phyloP scores from a whole-genome alignment of 352 stramenopile species.

The Phytophthora chlamydospora region DNA sequence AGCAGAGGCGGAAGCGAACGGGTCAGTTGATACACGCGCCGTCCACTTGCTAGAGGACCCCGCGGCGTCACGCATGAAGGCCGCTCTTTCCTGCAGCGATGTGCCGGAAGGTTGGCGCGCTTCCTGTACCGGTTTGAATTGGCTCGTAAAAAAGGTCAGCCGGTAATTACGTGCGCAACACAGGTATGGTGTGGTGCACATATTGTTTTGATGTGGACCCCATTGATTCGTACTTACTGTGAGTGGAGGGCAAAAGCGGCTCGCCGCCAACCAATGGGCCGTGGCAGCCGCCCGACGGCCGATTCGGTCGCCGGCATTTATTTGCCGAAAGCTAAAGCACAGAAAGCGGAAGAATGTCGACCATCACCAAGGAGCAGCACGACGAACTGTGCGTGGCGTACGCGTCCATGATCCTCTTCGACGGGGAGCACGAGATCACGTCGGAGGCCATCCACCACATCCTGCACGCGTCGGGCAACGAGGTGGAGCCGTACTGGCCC shows the following conservation, averaged over 20 bases:
- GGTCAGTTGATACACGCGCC: conserved; percentile 29
- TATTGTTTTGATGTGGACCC: background rate
- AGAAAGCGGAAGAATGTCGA: conserved; percentile 70
- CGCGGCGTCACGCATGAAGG: conserved; percentile 23
- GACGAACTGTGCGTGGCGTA: conserved; percentile 87
- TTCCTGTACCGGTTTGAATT: conserved; percentile 29
- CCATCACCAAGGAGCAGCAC: conserved; percentile 86
- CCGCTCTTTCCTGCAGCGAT: conserved; percentile 6
- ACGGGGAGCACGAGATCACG: conserved; percentile 86
- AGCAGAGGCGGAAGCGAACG: conserved; percentile 18
- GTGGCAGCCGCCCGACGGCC: conserved; percentile 13
- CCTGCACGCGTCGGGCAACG: conserved; percentile 79
- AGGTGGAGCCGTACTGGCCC: conserved; percentile 88
- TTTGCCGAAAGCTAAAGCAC: conserved; percentile 57
- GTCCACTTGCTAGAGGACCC: conserved; percentile 33
- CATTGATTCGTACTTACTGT: conserved; percentile 28
- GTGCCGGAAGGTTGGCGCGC: conserved; percentile 6
- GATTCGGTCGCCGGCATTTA: conserved; percentile 26
- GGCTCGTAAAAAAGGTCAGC: conserved; percentile 17
- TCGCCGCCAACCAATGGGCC: conserved; percentile 45
- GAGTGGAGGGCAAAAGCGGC: conserved; percentile 14
- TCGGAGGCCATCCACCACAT: conserved; percentile 68
- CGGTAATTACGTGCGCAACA: conserved; percentile 22
- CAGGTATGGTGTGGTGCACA: conserved; percentile 6
- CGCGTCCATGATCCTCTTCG: conserved; percentile 86